These are phyloP conservation scores for Citrus inodora DNA, from an alignment of 345 rosid genomes.

Conservation along the genomic window DNA sequence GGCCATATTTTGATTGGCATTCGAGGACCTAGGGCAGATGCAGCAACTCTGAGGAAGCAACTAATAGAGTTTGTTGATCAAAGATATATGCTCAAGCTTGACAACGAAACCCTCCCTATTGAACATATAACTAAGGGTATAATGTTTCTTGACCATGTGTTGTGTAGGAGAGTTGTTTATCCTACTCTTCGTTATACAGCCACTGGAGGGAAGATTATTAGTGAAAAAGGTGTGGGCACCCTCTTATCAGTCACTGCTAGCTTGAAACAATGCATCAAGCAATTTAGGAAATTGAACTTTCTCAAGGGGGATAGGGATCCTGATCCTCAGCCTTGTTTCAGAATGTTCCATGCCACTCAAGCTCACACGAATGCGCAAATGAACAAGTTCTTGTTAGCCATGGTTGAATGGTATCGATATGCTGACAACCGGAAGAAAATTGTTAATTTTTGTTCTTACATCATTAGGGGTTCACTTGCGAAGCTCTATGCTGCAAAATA, in stretches of 20 bases:
- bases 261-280: conserved; percentile 90
- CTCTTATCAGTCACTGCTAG: conserved; percentile 90
- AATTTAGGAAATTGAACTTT: conserved; percentile 79
- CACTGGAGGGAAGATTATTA: conserved; percentile 93
- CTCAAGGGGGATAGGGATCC: conserved; percentile 94
- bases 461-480: conserved; percentile 81
- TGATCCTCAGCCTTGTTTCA: conserved; percentile 94
- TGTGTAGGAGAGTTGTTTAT: conserved; percentile 94
- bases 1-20: conserved; percentile 93
- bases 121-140: conserved; percentile 97
- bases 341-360: conserved; percentile 96
- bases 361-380: conserved; percentile 95
- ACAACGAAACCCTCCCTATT: conserved; percentile 83
- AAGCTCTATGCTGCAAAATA: conserved; percentile 96
- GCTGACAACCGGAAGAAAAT: conserved; percentile 87
- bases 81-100: conserved; percentile 85
- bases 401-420: conserved; percentile 90
- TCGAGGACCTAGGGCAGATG: conserved; percentile 93
- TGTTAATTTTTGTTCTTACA: conserved; percentile 92
- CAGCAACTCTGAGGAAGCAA: conserved; percentile 89
- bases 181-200: conserved; percentile 95
- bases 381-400: conserved; percentile 85
- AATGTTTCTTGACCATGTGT: conserved; percentile 97
- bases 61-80: conserved; percentile 90
- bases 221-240: conserved; percentile 98